Percentiles rank a stretch among this genome's conserved stretches.
Conservation (phyloP, 1,139 yeast genomes). For the Hansenula sp. region DNA sequence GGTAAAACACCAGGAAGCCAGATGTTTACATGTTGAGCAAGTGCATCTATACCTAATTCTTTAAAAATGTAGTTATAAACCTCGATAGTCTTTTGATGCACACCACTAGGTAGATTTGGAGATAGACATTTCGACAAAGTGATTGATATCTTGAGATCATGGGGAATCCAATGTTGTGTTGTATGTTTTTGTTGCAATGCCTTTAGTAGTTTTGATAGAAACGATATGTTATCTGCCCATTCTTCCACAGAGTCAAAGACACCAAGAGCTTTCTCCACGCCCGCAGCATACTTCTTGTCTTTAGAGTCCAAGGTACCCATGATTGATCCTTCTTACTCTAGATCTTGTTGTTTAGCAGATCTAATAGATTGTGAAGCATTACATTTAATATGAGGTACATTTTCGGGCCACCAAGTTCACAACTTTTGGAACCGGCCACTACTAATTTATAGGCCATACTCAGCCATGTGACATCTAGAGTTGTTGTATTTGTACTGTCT, state of each 20-base stretch:
- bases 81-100: constrained; percentile 82
- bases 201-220: constrained; percentile 72
- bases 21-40: constrained; percentile 48
- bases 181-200: constrained; percentile 46
- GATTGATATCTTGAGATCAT: constrained; percentile 44
- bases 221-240: constrained; percentile 99
- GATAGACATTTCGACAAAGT: constrained; percentile 63
- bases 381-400: too few relatives aligned
- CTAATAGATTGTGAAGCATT: too few relatives aligned
- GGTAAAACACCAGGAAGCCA: constrained; percentile 95
- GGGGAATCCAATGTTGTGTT: constrained; percentile 48
- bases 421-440: too few relatives aligned
- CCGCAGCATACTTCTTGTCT: constrained; percentile 63
- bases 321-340: too few relatives aligned
- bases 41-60: constrained; percentile 45
- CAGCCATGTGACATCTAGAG: too few relatives aligned
- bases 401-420: too few relatives aligned
- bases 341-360: too few relatives aligned
- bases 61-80: constrained; percentile 69
- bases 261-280: constrained; percentile 67
- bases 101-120: constrained; percentile 86
- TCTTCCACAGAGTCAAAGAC: constrained; percentile 85
- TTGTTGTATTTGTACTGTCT: too few relatives aligned
- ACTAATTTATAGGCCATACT: too few relatives aligned
- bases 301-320: constrained; percentile 35